Base-by-base conservation (phyloP, 1,139 yeast genomes). In the Saccharomyces pastorianus region DNA sequence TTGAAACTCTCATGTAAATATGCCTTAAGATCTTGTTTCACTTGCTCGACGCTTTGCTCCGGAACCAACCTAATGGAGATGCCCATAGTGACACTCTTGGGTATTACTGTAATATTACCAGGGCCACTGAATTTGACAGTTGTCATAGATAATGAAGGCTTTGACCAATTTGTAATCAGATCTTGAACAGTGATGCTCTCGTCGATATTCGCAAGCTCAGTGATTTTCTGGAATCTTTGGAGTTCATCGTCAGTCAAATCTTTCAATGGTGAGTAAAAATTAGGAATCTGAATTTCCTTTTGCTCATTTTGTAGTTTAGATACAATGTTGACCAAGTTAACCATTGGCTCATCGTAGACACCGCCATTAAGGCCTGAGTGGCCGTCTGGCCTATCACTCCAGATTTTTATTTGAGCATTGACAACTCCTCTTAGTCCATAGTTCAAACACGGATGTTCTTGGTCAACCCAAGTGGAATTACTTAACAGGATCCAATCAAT, bases 291-390 rank as follows among this genome's bases (percentile, higher is more conserved):
- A 14, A 90, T 83, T 54, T 72, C 71, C n/a, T 86, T 86, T 11
- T 75, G 74, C 9, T 79, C 79, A 62, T 79, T 79, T 47, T 83
- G 79, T 53, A 90, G 73, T 53, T 80, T 79, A 8, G 93, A 78
- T 41, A 91, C 72, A 17, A 91, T 65, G 56, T 84, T 85, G 51
- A 91, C 79, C 66, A 93, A 71, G 65, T 93, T 98, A 74, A 88
- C 81, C 0, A 95, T 84, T 1, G 99, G 98, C 62, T 93, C 99
- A 55, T 86, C 78, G 61, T 82, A 81, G 7, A 86, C 84, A 56
- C 98, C 99, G 49, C 99, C 99, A 71, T 91, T 96, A 14, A 93
- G 95, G 58, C 99, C 99, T 0, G 97, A 89, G 65, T 93, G 99
- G 57, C 96, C 76, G 71, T 93, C 98, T 1, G 96, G 96, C 57